Evolutionary conservation across 164 flowering plant genomes (phyloP), one percentile per base, ranked within the genome.

Genomic region (Tetrastigma voinierianum): DNA sequence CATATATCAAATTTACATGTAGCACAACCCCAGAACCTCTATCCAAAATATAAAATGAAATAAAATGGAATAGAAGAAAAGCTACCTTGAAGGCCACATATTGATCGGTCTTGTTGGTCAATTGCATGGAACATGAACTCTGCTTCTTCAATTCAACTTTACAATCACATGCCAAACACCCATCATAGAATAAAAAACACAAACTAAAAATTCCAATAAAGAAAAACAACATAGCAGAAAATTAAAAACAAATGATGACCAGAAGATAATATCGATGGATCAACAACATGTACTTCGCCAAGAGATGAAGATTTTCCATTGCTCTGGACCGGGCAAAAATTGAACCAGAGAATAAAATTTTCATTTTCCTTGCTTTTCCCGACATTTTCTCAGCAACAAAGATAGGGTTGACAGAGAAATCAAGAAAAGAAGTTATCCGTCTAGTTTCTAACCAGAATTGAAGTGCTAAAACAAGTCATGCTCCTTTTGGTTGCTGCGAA

Each of bases 101-200:
- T 20, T 90, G 78, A 63, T 88, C 83, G 4, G 91, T 84, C 80
- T 86, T 94, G 77, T 94, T 91, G 0, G 80, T 77, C 76, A 91
- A 78, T 66, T 84, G 95, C 84, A 91, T 61, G 46, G 95, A 80
- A 78, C 96, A 93, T 8, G 96, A 83, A 70, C 87, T 88, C 83
- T 90, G 97, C 86, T 83, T 93, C 86, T 73, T 91, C 87, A 90
- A 72, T 71, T 91, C 97, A 74, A 90, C 97, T 93, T 20, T 55
- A 24, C 18, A 49, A 48, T 24, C 62, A 60, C 54, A 53, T 48
- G 21, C 49, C 47, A 45, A 69, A 73, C 17, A 46, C 24, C 61
- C 40, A 71, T 55, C 18, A 52, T 2, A 13, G 19, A 62, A 18
- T 24, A 2, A 13, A 58, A 40, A 43, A 51, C 21, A 24, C 8